Base-by-base conservation (phyloP, 2,329 filamentous ascomycete species). In the Alternaria solani region DNA sequence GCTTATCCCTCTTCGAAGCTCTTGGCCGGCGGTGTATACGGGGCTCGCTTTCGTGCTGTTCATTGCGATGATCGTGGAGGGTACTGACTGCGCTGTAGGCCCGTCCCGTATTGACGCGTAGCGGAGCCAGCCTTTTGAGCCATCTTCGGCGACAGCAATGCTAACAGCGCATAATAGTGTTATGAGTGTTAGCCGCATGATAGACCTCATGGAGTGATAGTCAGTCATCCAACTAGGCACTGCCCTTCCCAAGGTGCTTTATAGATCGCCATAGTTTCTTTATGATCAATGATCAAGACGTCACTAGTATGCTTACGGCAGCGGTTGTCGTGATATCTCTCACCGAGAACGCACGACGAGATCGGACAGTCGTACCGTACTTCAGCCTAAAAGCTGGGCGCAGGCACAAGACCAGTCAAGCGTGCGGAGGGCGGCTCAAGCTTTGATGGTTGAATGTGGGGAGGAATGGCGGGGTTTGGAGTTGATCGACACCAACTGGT, bases 111-210 rank as follows among this genome's bases (percentile, higher is more conserved):
- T 69, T 8, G 83, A 81, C 32, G 88, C 87, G 72, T 91, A 91
- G 49, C 89, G 84, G 56, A 91, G 75, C 89, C 89, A 91, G 48
- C 81, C 88, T 57, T 84, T 79, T 25, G 88, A 76, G 11, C 89
- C 89, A 69, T 86, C 84, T 68, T 91, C 88, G 39, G 87, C 87
- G 7, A 59, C 23, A 11, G 53, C 61, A 32, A 41, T 4, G 7
- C 44, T 25, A 14, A 59, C 9, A 12, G 38, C 20, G 14, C 56
- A 41, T 9, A 54, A 34, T 5, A 64, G 9, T 11, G 52, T 44
- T 9, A 49, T 41, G 30, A 64, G 18, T 25, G 25, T 36, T 28
- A 66, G 43, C 32, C 52, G 61, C 65, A 67, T 67, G 8, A 14
- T 42, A 28, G 25, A 14, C 16, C 32, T 38, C 36, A 28, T 26